These are phyloP conservation scores for Rhododendron kiyosumense DNA, from an alignment of 148 eudicot species.

Conservation along the genomic window DNA sequence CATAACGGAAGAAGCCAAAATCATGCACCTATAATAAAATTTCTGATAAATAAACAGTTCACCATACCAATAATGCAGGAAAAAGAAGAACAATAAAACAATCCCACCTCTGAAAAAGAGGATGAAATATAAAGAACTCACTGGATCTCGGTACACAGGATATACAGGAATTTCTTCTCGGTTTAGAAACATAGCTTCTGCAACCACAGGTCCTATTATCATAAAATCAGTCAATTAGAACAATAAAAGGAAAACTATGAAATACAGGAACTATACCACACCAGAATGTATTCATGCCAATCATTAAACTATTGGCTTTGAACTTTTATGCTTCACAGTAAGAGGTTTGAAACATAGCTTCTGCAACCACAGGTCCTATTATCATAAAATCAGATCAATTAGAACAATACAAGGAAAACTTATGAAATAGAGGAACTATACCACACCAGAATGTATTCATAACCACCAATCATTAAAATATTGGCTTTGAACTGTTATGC, in stretches of 20 bases:
- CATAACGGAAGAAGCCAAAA: constrained; percentile 97
- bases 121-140: constrained; percentile 27
- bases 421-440: background rate
- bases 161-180: constrained; percentile 88
- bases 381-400: constrained; percentile 5
- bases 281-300: background rate
- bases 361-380: constrained; percentile 90
- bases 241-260: background rate
- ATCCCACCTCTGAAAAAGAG: background rate
- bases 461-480: background rate
- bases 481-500: background rate
- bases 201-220: constrained; percentile 78
- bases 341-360: constrained; percentile 66
- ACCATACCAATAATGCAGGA: background rate
- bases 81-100: background rate
- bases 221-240: constrained; percentile 3
- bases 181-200: constrained; percentile 95
- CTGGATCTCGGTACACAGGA: constrained; percentile 92
- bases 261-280: background rate
- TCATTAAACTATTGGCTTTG: background rate
- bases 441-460: background rate
- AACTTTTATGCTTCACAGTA: background rate
- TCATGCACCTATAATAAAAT: constrained; percentile 73
- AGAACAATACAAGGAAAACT: constrained; percentile 3
- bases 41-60: background rate